Evolutionary conservation across 805 yeast species (phyloP), one percentile per base, ranked within the genome.

Genomic region (Nakazawaea populi): DNA sequence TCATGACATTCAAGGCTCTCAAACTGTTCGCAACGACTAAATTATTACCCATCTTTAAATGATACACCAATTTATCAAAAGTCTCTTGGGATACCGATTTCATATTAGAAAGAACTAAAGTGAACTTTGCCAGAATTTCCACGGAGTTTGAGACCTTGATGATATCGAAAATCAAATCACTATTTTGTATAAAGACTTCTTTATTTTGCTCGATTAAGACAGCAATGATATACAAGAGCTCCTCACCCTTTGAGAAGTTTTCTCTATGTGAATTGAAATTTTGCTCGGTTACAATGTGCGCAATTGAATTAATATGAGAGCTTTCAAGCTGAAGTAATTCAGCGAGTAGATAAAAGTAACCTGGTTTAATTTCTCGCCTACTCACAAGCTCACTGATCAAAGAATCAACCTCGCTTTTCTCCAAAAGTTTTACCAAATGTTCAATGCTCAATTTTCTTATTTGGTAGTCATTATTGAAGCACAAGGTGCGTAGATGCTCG

Each of bases 381-480:
- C 11, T 10, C 27, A 42, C 6, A 28, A 32, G 10, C 32, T 29
- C 4, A 42, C 30, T 28, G 42, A 50, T 29, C 38, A 31, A 9
- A 10, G 31, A 34, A 27, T 29, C 18, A 12, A 44, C 9, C 27
- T 37, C 51, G 5, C 28, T 18, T n/a, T 11, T 34, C 31, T 32
- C 29, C n/a, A 62, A 12, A 10, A 69, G 48, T 4, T 41, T 24
- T 2, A 41, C 60, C 14, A 81, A 54, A 5, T 77, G 67, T 14
- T 55, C 49, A 0, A 79, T 70, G 10, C 79, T 76, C 14, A 75
- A 52, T 32, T 72, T 67, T 36, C 79, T 67, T 0, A 73, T 54
- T 0, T 70, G 75, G 43, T 72, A 69, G 49, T 78, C 77, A 45
- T 72, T 65, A 31, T 55, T 54, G 24, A 72, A 54, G 8, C 69